Conservation (phyloP, 805 yeast species). For the Saccharomyces mikatae region DNA sequence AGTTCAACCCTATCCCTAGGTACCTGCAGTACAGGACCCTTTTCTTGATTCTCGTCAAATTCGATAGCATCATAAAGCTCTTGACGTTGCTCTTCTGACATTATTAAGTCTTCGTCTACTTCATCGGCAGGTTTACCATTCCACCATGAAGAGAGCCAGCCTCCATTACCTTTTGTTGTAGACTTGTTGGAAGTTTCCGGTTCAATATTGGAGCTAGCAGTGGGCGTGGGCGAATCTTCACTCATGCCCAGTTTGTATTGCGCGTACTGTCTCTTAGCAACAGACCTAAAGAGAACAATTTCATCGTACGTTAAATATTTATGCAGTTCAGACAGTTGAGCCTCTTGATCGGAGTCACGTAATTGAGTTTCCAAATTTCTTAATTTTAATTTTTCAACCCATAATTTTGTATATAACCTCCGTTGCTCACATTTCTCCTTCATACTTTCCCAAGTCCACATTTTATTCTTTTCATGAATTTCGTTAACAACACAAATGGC, state of each 20-base stretch:
- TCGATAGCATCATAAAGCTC: slow-evolving; percentile 93
- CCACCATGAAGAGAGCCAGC: slow-evolving; percentile 75
- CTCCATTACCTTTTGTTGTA: slow-evolving; percentile 24
- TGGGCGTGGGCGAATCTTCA: slow-evolving; percentile 6
- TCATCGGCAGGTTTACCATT: slow-evolving; percentile 29
- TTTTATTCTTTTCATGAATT: slow-evolving; percentile 69
- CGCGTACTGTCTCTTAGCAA: slow-evolving; percentile 60
- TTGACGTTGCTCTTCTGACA: slow-evolving; percentile 80
- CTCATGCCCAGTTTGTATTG: slow-evolving; percentile 39
- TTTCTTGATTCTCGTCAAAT: slow-evolving; percentile 57
- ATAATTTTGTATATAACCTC: slow-evolving; percentile 53
- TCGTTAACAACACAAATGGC: slow-evolving; percentile 69
- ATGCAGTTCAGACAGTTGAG: slow-evolving; percentile 47
- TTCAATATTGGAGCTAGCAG: background rate
- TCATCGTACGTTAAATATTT: slow-evolving; percentile 61
- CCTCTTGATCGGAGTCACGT: slow-evolving; percentile 32
- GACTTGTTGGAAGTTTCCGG: slow-evolving; percentile 9
- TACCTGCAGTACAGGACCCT: slow-evolving; percentile 42
- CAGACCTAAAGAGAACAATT: slow-evolving; percentile 72
- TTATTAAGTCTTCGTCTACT: slow-evolving; percentile 35
- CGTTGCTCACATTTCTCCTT: slow-evolving; percentile 66
- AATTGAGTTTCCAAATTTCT: slow-evolving; percentile 26
- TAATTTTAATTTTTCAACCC: slow-evolving; percentile 49
- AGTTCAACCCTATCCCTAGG: slow-evolving; percentile 69
- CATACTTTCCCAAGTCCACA: slow-evolving; percentile 86